Evolutionary conservation across 176 grass and related monocot species (phyloP).

Genomic region (Musa beccarii): DNA sequence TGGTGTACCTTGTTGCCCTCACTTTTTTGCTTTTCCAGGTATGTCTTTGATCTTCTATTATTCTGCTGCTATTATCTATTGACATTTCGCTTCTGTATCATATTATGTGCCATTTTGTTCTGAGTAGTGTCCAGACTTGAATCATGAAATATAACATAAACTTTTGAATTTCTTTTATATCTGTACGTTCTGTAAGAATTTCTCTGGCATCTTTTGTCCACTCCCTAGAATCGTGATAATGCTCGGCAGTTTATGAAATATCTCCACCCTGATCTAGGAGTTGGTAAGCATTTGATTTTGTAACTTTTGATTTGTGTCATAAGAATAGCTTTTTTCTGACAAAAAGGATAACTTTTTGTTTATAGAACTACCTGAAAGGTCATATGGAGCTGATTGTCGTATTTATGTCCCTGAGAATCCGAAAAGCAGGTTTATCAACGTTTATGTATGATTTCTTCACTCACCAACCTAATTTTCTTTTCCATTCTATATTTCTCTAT

Average conservation of each 20-base stretch:
- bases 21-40: conserved; percentile 99
- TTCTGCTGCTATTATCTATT: too few species aligned
- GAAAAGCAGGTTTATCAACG: conserved; percentile 93
- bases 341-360: conserved; percentile 18
- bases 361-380: conserved; percentile 95
- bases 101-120: too few species aligned
- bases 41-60: conserved; percentile 4
- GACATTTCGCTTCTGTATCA: too few species aligned
- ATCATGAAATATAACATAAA: neutral
- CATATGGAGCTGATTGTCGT: conserved; percentile 89
- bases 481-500: conserved; percentile 21
- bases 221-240: conserved; percentile 73
- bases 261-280: conserved; percentile 90
- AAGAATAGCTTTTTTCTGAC: conserved; percentile 10
- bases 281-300: conserved; percentile 51
- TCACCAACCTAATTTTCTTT: conserved; percentile 34
- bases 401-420: conserved; percentile 97
- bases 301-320: conserved; percentile 13
- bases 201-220: conserved; percentile 22
- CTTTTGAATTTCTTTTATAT: neutral
- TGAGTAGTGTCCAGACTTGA: too few species aligned
- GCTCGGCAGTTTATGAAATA: conserved; percentile 95
- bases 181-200: neutral
- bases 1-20: conserved; percentile 91
- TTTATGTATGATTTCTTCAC: conserved; percentile 92